Conservation (phyloP, 2,329 filamentous ascomycete genomes). For the Aspergillus sp. region DNA sequence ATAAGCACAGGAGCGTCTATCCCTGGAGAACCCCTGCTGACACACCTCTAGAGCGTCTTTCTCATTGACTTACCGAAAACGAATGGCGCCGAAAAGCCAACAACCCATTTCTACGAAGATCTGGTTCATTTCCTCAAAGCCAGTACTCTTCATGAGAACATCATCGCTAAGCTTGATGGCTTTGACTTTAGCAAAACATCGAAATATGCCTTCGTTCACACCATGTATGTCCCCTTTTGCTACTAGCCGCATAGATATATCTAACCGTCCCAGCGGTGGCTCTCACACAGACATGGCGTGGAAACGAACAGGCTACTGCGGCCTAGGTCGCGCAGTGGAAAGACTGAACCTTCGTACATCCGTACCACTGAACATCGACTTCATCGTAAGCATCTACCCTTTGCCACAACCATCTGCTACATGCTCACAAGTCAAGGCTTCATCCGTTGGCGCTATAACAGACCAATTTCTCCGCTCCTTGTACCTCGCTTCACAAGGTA, state of each 20-base stretch:
- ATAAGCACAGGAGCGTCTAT: conserved; percentile 19
- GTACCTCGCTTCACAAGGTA: conserved; percentile 61
- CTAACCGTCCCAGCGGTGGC: conserved; percentile 51
- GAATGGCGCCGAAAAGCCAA: conserved; percentile 31
- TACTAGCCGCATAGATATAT: conserved; percentile 2
- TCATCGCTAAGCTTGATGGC: conserved; percentile 67
- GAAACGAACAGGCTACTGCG: conserved; percentile 68
- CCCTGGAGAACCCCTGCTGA: conserved; percentile 6
- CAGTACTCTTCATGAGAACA: conserved; percentile 63
- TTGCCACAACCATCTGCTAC: conserved; percentile 7
- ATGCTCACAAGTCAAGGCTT: conserved; percentile 55
- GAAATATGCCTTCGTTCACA: conserved; percentile 78
- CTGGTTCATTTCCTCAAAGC: conserved; percentile 70
- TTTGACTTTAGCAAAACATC: conserved; percentile 81
- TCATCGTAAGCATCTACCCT: conserved; percentile 56
- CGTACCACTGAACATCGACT: conserved; percentile 67
- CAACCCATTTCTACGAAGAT: conserved; percentile 66
- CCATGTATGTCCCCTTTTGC: conserved; percentile 63
- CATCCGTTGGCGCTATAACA: conserved; percentile 78
- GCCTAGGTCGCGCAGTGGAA: conserved; percentile 68
- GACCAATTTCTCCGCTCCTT: conserved; percentile 64
- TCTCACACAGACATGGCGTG: conserved; percentile 54
- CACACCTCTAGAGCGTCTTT: conserved; percentile 66
- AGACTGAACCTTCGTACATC: conserved; percentile 62
- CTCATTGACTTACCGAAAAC: conserved; percentile 79